Conservation (phyloP, 371 early-diverging fungal genomes). For the Choanephora cucurbitarum region DNA sequence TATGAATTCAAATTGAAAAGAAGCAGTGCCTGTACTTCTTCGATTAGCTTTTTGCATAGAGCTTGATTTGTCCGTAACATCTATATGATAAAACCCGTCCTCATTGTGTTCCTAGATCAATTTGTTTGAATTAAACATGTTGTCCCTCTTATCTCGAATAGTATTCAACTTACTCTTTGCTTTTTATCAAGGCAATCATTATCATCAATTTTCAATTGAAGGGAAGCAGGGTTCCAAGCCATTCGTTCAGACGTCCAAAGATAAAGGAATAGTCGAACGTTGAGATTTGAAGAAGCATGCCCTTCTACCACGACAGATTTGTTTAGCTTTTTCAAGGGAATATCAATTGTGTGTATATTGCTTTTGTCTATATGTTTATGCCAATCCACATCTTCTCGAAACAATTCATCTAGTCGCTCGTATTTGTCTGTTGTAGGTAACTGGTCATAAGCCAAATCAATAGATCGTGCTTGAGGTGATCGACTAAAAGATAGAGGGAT, state of each 20-base stretch:
- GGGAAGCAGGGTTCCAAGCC: constrained; percentile 19
- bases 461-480: constrained; percentile 11
- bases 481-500: constrained; percentile 2
- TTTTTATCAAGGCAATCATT: constrained; percentile 16
- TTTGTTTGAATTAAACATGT: background rate
- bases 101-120: background rate
- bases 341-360: constrained; percentile 7
- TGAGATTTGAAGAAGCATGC: constrained; percentile 26
- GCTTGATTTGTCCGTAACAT: constrained; percentile 40
- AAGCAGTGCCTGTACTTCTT: constrained; percentile 5
- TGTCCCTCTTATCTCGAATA: background rate
- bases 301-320: constrained; percentile 17
- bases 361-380: background rate
- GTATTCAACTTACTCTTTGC: constrained; percentile 15
- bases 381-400: constrained; percentile 20
- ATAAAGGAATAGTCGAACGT: constrained; percentile 35
- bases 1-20: constrained; percentile 20
- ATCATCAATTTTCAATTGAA: constrained; percentile 9
- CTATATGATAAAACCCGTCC: constrained; percentile 34
- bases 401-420: constrained; percentile 37
- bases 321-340: constrained; percentile 21
- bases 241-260: constrained; percentile 38
- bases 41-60: constrained; percentile 15
- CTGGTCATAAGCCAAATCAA: constrained; percentile 37
- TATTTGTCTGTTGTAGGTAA: constrained; percentile 35